Evolutionary conservation across 495 filamentous ascomycete genomes (phyloP), one percentile per base, ranked within the genome.

Genomic region (Penicillium flavigenum): DNA sequence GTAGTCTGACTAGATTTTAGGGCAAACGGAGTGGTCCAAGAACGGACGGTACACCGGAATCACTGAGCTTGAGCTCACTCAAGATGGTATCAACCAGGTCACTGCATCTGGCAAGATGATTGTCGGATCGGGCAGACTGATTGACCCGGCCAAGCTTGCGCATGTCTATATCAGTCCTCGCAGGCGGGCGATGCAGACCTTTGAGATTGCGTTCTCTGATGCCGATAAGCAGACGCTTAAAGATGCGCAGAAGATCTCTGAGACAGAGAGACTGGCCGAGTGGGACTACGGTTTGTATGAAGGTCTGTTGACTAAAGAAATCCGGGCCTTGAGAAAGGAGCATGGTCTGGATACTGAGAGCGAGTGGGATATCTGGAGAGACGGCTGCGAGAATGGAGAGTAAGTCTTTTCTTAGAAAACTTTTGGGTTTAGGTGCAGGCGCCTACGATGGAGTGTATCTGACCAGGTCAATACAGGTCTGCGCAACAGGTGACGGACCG

Each of bases 281-380:
- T 96, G 91, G 91, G 87, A 88, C 60, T 96, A 96, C 62, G 92
- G 92, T 19, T 77, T 84, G 61, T 96, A 96, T 63, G 92, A 96
- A 67, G 92, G 92, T 7, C 76, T 92, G 59, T 84, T 85, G 24
- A 83, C 78, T 7, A 68, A 79, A 5, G 71, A 88, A 63, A 96
- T 96, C 61, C 67, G 82, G 16, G 73, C 79, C 31, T 58, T 80
- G 54, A 77, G 90, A 22, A 81, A 77, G 67, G 70, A 80, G 60
- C 68, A 87, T 59, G 81, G 84, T 3, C 69, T 90, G 29, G 83
- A 87, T 61, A 47, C 36, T 12, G 76, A 83, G 51, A 64, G 71
- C 7, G 62, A 63, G 36, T 95, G 88, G 84, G 83, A 92, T 75
- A 93, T 95, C 42, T 95, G 90, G 90, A 73, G 73, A 4, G 90